These are phyloP conservation scores for Mycena amicta DNA, from an alignment of 768 basidiomycete genomes.

Conservation along the genomic window DNA sequence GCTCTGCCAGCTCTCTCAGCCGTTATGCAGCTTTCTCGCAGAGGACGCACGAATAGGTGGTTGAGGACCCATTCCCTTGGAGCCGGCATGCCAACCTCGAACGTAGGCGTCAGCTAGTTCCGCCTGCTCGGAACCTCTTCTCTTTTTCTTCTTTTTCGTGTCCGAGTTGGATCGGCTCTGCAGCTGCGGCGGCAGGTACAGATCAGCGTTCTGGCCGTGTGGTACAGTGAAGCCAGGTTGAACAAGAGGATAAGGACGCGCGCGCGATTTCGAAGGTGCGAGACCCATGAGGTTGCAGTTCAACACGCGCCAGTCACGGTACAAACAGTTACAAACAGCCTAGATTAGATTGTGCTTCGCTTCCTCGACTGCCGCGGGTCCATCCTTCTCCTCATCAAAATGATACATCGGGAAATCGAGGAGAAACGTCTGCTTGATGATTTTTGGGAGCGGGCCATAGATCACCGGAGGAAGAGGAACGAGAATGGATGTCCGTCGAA, in stretches of 20 bases:
- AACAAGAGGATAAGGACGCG: slow-evolving; percentile 13
- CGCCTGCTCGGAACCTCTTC: slow-evolving; percentile 8
- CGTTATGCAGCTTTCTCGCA: neutral
- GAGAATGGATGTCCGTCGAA: slow-evolving; percentile 58
- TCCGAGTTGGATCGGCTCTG: slow-evolving; percentile 2
- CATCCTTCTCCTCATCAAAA: slow-evolving; percentile 57
- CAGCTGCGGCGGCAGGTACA: slow-evolving; percentile 17
- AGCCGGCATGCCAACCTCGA: slow-evolving; percentile 12
- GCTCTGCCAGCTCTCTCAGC: slow-evolving; percentile 8
- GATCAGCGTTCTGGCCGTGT: slow-evolving; percentile 11
- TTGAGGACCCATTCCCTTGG: slow-evolving; percentile 12
- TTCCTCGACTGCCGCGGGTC: slow-evolving; percentile 43
- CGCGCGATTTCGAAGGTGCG: slow-evolving; percentile 14
- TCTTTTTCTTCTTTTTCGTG: slow-evolving; percentile 13
- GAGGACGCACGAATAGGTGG: slow-evolving; percentile 10
- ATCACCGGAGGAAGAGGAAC: slow-evolving; percentile 60
- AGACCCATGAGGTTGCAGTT: slow-evolving; percentile 20
- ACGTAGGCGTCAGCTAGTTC: slow-evolving; percentile 16
- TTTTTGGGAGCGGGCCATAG: slow-evolving; percentile 52
- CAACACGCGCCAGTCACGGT: too few species aligned
- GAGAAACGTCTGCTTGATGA: slow-evolving; percentile 57
- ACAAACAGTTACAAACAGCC: too few species aligned
- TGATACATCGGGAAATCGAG: slow-evolving; percentile 65
- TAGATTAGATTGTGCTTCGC: slow-evolving; percentile 17
- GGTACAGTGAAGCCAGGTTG: slow-evolving; percentile 17